Base-by-base conservation (phyloP, 1,284 basidiomycete species). In the Microstroma glucosiphilum region DNA sequence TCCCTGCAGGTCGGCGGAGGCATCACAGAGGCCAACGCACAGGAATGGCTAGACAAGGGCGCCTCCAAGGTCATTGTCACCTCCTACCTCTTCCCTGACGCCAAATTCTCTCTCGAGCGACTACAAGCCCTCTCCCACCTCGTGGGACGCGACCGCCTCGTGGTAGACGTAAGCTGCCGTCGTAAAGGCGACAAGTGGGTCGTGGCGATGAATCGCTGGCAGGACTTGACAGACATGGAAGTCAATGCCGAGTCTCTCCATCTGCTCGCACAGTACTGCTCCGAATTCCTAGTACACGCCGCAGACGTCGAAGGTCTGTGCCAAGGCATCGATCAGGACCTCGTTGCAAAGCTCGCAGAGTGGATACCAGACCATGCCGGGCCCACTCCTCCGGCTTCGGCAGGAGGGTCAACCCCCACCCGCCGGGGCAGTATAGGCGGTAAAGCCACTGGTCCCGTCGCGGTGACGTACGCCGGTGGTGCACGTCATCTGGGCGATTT, bases 121-220 rank as follows among this genome's bases (percentile, higher is more conserved):
- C 82, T 99, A 21, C 80, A 86, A 67, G 80, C 79, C 0, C 80
- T 98, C 12, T 86, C 86, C 2, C 75, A 82, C n/a, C 79, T 82
- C 1, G 85, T 93, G 1, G 91, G 91, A 0, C 91, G 87, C 80
- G 89, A 94, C n/a, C 85, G 82, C 21, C 84, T 99, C 1, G 93
- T 98, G 0, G 88, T 98, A 12, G 96, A 99, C 77, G 88, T 99
- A 56, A 96, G 94, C 78, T 99, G 96, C 81, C 86, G 94, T 21
- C 85, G 86, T 70, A 82, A 86, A 73, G 88, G 83, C 13, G 82
- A 86, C 42, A 86, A 83, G 68, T 99, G 96, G 96, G 83, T 92
- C 42, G 90, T 99, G 7, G 93, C 96, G 0, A 97, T 96, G 92
- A 96, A 98, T 81, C 91, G 92, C 75, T 99, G 96, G 96, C 93